Percentiles rank a stretch among this genome's conserved stretches.
phyloP scores from a whole-genome alignment of 2,329 filamentous ascomycete genomes.

The Exophiala alcalophila region DNA sequence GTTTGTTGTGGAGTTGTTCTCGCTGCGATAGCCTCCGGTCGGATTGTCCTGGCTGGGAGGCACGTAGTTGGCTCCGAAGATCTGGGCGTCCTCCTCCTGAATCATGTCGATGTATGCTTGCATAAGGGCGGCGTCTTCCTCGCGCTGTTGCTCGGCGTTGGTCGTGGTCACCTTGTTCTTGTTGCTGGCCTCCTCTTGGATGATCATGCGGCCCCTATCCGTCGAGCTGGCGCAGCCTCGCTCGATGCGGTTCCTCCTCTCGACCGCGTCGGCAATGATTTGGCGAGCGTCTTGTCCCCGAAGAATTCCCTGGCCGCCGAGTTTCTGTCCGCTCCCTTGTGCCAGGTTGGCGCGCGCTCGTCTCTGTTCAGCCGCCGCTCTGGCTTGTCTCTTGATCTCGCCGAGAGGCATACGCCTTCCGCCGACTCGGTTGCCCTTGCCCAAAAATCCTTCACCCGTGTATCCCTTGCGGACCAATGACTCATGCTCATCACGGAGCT shows the following conservation, averaged over 20 bases:
- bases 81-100: constrained; percentile 69
- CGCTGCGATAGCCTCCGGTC: constrained; percentile 42
- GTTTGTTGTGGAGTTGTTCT: constrained; percentile 36
- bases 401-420: constrained; percentile 62
- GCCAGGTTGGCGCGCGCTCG: constrained; percentile 44
- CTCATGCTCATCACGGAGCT: constrained; percentile 81
- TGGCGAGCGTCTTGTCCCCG: constrained; percentile 66
- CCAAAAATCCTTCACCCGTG: constrained; percentile 84
- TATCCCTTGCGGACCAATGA: constrained; percentile 76
- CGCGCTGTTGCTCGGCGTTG: constrained; percentile 81
- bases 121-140: constrained; percentile 81
- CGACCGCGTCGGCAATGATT: constrained; percentile 69
- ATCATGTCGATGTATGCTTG: constrained; percentile 83
- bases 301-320: constrained; percentile 63
- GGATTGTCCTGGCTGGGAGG: constrained; percentile 54
- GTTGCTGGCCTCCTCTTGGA: constrained; percentile 58
- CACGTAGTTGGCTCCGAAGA: constrained; percentile 56
- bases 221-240: constrained; percentile 74
- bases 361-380: constrained; percentile 70
- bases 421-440: constrained; percentile 70
- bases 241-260: constrained; percentile 64
- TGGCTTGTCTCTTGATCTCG: constrained; percentile 72
- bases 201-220: constrained; percentile 63
- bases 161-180: constrained; percentile 74
- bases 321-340: constrained; percentile 62